These are phyloP conservation scores for Pythium diclinum DNA, from an alignment of 352 stramenopile species.

Conservation along the genomic window DNA sequence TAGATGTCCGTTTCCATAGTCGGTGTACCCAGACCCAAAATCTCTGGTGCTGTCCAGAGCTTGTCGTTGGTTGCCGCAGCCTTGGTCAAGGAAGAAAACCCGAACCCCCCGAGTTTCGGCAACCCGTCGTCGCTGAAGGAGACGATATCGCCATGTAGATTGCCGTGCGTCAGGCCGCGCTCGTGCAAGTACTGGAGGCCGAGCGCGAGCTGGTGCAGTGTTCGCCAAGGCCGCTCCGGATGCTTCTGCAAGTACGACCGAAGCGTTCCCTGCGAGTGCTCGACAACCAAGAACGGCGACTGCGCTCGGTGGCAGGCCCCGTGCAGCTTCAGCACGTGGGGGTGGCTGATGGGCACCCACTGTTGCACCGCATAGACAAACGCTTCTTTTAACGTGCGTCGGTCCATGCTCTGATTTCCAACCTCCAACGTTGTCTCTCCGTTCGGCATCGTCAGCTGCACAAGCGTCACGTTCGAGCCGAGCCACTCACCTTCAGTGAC, in stretches of 20 bases:
- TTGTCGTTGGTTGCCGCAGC: too few relatives aligned
- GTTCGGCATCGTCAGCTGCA: too few relatives aligned
- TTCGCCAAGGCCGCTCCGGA: constrained; percentile 23
- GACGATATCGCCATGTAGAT: constrained; percentile 8
- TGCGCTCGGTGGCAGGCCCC: constrained; percentile 12
- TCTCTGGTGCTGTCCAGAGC: constrained; percentile 27
- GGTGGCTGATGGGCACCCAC: constrained; percentile 4
- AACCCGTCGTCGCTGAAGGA: constrained; percentile 27
- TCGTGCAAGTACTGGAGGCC: constrained; percentile 75
- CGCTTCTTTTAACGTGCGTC: too few relatives aligned
- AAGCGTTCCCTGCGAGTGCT: constrained; percentile 4
- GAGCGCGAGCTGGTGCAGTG: constrained; percentile 38
- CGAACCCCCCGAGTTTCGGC: constrained; percentile 20
- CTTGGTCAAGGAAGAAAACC: too few relatives aligned
- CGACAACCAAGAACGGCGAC: constrained; percentile 14
- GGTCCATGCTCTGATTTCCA: too few relatives aligned
- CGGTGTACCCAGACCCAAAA: constrained; percentile 4
- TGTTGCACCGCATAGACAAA: background rate
- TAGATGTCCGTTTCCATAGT: constrained; percentile 24
- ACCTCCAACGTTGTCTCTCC: too few relatives aligned
- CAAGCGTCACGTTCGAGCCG: too few relatives aligned
- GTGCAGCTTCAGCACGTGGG: constrained; percentile 10
- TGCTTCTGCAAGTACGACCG: constrained; percentile 11
- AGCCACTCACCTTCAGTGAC: too few relatives aligned
- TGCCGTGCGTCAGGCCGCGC: constrained; percentile 31